Evolutionary conservation across 768 basidiomycete genomes (phyloP), one percentile per base, ranked within the genome.

Genomic region (Fistulinella prunicolor): DNA sequence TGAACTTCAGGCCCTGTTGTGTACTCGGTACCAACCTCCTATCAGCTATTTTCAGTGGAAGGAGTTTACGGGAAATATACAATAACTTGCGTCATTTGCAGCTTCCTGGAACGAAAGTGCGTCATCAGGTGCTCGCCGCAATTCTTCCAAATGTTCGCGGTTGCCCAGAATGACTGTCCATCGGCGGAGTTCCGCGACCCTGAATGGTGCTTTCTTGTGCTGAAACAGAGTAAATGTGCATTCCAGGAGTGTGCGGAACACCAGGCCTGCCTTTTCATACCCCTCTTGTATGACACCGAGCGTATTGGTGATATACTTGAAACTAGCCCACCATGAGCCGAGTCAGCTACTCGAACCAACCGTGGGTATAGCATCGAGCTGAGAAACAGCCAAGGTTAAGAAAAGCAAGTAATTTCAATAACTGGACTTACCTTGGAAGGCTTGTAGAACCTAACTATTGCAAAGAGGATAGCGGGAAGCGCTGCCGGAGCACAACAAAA

Each of bases 11-110:
- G 53, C 0, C 72, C 72, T 0, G 81, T 23, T 0, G 73, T 74
- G 49, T 76, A 69, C 1, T 67, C 58, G 5, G 58, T 39, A n/a
- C 73, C 69, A 9, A 76, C 6, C 1, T 49, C 21, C 77, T 80
- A 28, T 28, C 12, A 12, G 28, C 12, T 6, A 28, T 6, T n/a
- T 12, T 6, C 6, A 12, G 6, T 12, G 12, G 28, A 6, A 28
- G n/a, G n/a, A n/a, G n/a, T n/a, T n/a, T 12, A 28, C 28, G 12
- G 28, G 7, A 9, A n/a, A 9, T 14, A 21, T 16, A 28, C 1
- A 2, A 6, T 23, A 6, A 28, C 41, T 40, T 36, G 73, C 79
- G 13, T 77, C 70, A 4, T 51, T 54, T 1, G 47, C 26, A 0
- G 64, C 65, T 26, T 62, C 69, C 0, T 19, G 0, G 16, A 69